phyloP scores from a whole-genome alignment of 441 rosid species.

The Adansonia grandidieri region DNA sequence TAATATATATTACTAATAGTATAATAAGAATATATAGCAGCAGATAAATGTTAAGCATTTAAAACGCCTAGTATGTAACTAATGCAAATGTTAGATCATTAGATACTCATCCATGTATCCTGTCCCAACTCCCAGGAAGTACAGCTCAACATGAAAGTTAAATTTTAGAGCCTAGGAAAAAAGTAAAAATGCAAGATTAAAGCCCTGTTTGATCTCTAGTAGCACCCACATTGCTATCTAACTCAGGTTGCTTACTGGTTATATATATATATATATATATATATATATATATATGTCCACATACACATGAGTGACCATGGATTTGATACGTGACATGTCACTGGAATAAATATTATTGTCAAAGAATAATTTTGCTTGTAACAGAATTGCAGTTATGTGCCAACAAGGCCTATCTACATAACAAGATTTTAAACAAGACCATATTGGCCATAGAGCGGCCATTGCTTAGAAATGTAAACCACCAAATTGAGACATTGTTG shows the following conservation, averaged over 20 bases:
- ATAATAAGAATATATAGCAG: too few species aligned
- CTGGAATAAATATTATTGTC: not conserved
- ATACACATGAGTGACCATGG: not conserved
- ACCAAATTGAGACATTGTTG: not conserved
- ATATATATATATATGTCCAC: too few species aligned
- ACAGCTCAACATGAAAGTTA: conserved; percentile 1
- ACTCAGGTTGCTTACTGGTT: too few species aligned
- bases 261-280: too few species aligned
- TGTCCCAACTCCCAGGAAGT: not conserved
- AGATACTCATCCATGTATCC: not conserved
- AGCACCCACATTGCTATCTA: conserved; percentile 10
- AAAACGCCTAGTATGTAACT: not conserved
- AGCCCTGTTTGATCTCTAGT: conserved; percentile 1
- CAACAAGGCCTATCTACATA: conserved; percentile 10
- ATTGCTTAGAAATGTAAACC: not conserved
- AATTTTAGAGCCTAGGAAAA: not conserved
- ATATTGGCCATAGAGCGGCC: not conserved
- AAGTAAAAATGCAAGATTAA: not conserved
- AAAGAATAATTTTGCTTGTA: not conserved
- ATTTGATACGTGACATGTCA: not conserved
- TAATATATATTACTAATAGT: too few species aligned
- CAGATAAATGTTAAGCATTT: not conserved
- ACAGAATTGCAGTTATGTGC: conserved; percentile 6
- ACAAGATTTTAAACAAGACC: conserved; percentile 7
- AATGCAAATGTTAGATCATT: not conserved